Percentiles rank a stretch among this genome's conserved stretches.
Evolutionary conservation across 2,329 filamentous ascomycete species (phyloP).

Genomic region (Raffaelea albimanens): DNA sequence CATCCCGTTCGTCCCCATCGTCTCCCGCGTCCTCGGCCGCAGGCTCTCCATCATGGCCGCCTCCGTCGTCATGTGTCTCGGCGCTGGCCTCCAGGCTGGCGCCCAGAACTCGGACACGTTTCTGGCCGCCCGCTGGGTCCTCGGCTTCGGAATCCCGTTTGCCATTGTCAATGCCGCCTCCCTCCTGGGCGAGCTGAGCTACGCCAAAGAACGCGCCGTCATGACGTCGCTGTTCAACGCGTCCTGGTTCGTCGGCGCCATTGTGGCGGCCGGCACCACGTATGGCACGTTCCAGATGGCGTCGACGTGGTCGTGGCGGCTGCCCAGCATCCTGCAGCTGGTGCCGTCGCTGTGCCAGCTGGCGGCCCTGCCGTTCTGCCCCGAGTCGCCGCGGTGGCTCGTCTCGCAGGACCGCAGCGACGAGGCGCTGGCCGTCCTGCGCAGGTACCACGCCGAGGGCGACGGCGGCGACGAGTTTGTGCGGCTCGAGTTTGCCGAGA

Average conservation of each 20-base stretch:
- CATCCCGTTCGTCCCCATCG: slow-evolving; percentile 28
- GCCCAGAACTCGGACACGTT: slow-evolving; percentile 14
- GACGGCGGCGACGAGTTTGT: slow-evolving; percentile 41
- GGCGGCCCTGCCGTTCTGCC: background rate
- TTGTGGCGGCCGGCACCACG: slow-evolving; percentile 64
- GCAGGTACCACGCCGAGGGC: slow-evolving; percentile 49
- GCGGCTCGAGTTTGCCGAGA: slow-evolving; percentile 45
- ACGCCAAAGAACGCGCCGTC: slow-evolving; percentile 66
- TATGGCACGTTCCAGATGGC: slow-evolving; percentile 41
- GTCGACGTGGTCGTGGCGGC: slow-evolving; percentile 15
- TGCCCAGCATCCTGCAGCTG: slow-evolving; percentile 35
- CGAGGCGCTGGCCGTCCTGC: slow-evolving; percentile 44
- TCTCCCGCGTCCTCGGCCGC: slow-evolving; percentile 28
- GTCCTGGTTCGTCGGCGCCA: slow-evolving; percentile 67
- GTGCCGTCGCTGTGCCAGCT: slow-evolving; percentile 8
- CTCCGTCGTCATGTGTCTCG: slow-evolving; percentile 25
- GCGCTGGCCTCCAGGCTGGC: slow-evolving; percentile 25
- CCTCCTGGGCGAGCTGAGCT: slow-evolving; percentile 50
- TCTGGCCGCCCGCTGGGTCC: background rate
- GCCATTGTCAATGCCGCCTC: slow-evolving; percentile 21
- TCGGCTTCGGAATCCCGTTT: slow-evolving; percentile 48
- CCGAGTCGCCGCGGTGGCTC: slow-evolving; percentile 41
- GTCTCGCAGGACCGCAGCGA: slow-evolving; percentile 40
- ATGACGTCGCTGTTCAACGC: slow-evolving; percentile 73
- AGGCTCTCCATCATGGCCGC: slow-evolving; percentile 22